phyloP scores from a whole-genome alignment of 768 basidiomycete genomes.

The Tricholoma saponaceum region DNA sequence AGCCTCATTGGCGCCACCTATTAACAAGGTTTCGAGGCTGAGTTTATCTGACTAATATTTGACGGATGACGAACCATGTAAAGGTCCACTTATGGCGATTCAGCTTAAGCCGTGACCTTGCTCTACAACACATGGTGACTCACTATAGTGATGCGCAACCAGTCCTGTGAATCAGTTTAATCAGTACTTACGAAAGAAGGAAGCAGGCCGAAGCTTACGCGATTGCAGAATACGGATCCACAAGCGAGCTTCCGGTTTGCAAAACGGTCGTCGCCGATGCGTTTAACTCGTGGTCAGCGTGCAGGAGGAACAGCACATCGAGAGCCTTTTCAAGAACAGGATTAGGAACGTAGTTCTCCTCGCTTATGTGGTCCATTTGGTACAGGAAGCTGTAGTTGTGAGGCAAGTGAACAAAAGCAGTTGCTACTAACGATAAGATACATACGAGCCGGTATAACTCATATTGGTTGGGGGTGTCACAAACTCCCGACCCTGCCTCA shows the following conservation, averaged over 20 bases:
- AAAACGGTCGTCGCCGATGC: constrained; percentile 83
- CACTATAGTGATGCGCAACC: constrained; percentile 88
- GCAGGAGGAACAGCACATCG: constrained; percentile 83
- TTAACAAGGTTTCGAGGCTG: neutral
- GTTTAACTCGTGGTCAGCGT: constrained; percentile 90
- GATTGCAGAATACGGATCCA: constrained; percentile 87
- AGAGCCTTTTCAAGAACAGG: constrained; percentile 85
- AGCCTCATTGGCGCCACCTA: constrained; percentile 88
- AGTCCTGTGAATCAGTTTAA: constrained; percentile 40
- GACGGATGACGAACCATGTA: constrained; percentile 47
- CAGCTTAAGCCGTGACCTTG: neutral
- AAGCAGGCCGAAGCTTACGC: constrained; percentile 41
- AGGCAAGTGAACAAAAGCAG: neutral
- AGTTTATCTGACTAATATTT: neutral
- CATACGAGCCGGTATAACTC: constrained; percentile 80
- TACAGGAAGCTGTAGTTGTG: constrained; percentile 64
- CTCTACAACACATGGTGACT: constrained; percentile 26
- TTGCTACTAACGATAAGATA: constrained; percentile 4
- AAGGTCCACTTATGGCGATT: constrained; percentile 49
- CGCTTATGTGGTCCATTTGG: constrained; percentile 81
- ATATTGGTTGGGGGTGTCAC: constrained; percentile 79
- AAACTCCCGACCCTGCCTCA: constrained; percentile 87
- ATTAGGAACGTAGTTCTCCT: constrained; percentile 72
- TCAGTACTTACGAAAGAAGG: neutral
- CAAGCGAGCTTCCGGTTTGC: constrained; percentile 85